Conservation (phyloP, 73 alveolate genomes). For the Halteria grandinella region DNA sequence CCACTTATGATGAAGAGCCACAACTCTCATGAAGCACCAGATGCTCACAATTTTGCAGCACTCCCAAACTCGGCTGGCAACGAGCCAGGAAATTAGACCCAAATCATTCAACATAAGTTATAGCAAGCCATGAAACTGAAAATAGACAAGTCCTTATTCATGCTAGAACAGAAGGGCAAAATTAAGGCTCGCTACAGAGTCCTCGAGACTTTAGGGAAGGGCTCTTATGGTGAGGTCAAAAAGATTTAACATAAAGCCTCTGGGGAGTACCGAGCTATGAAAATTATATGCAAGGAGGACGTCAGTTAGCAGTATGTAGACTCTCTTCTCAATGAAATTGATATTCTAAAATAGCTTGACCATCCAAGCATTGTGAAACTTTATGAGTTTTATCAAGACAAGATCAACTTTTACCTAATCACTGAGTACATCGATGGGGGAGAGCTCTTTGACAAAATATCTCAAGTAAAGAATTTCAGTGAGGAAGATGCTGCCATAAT, state of each 20-base stretch:
- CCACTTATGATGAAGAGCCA: too few species aligned
- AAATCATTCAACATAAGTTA: too few species aligned
- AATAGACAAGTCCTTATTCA: conserved; percentile 28
- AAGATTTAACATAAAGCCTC: conserved; percentile 19
- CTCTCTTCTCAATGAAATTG: conserved; percentile 55
- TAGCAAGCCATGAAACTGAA: too few species aligned
- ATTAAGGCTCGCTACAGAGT: conserved; percentile 38
- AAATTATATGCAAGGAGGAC: conserved; percentile 41
- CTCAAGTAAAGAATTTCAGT: conserved; percentile 50
- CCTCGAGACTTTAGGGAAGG: conserved; percentile 43
- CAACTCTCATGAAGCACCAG: too few species aligned
- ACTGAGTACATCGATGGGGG: conserved; percentile 83
- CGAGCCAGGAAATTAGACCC: too few species aligned
- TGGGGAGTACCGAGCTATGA: conserved; percentile 46
- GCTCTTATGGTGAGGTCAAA: conserved; percentile 54
- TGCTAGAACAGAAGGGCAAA: conserved; percentile 46
- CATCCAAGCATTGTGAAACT: conserved; percentile 82
- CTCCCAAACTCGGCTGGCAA: too few species aligned
- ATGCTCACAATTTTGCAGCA: too few species aligned
- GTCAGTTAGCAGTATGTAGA: conserved; percentile 25
- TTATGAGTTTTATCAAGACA: conserved; percentile 79
- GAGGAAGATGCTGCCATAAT: conserved; percentile 78
- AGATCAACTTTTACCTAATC: conserved; percentile 64
- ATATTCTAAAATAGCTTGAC: conserved; percentile 62
- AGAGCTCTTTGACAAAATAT: conserved; percentile 77